Evolutionary conservation across 2,329 filamentous ascomycete genomes (phyloP).

Genomic region (Polytolypa hystricis): DNA sequence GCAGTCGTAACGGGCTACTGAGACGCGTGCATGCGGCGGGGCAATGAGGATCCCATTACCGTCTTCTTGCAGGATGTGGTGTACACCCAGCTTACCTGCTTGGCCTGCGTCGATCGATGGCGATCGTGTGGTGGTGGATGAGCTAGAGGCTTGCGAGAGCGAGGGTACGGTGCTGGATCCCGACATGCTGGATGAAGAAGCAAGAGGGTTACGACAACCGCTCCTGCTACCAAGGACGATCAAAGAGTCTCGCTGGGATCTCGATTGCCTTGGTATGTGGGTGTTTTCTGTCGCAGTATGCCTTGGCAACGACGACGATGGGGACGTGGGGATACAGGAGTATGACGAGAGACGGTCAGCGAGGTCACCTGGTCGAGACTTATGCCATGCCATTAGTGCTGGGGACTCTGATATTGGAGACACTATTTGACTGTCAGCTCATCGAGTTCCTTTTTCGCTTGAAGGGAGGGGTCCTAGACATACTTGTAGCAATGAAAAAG

Average conservation of each 20-base stretch:
- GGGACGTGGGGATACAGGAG: constrained; percentile 3
- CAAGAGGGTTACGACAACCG: constrained; percentile 1
- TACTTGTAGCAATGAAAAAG: neutral
- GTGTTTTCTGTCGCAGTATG: neutral
- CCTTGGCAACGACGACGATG: neutral
- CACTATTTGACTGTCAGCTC: constrained; percentile 6
- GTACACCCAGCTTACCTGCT: constrained; percentile 15
- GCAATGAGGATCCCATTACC: constrained; percentile 21
- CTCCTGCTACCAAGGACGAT: constrained; percentile 5
- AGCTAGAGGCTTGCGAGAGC: constrained; percentile 20
- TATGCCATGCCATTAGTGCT: constrained; percentile 16
- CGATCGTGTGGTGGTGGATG: constrained; percentile 17
- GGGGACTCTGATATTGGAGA: constrained; percentile 7
- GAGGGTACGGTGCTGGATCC: constrained; percentile 20
- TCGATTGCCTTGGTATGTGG: neutral
- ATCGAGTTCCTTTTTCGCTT: neutral
- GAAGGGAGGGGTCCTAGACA: neutral
- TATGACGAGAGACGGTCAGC: constrained; percentile 12
- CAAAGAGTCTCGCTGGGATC: constrained; percentile 4
- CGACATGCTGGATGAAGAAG: constrained; percentile 8
- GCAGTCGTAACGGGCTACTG: constrained; percentile 16
- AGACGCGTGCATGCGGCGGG: constrained; percentile 3
- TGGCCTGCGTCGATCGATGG: constrained; percentile 22
- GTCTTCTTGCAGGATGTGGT: constrained; percentile 19
- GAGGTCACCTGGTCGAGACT: constrained; percentile 12